Base-by-base conservation (phyloP, 805 yeast species). In the Pichia gijzeniarum region DNA sequence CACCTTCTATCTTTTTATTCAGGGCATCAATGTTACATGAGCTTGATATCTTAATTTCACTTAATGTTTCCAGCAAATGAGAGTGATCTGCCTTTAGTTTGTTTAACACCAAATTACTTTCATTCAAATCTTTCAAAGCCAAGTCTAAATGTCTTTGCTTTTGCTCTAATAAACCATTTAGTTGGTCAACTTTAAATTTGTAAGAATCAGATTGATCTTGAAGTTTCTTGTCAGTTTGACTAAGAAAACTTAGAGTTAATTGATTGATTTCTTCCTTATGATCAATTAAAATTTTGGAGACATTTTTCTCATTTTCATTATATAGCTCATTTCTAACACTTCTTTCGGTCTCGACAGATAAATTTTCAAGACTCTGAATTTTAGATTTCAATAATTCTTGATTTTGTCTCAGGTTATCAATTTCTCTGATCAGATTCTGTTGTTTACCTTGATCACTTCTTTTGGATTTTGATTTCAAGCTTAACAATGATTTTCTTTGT, bases 271-370 rank as follows among this genome's bases (percentile, higher is more conserved):
- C 63, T 10, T 53, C 46, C 25, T 58, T 56, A 41, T 72, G 61
- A 32, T 65, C 60, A 1, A 52, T 49, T 3, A 65, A 65, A 28
- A 72, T 60, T 20, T 72, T 69, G n/a, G 64, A 60, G 6, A 67
- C 54, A 40, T 64, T 64, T 4, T 50, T 53, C 41, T 66, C 70
- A 45, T 64, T 67, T 22, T 63, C 69, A 18, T 59, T 55, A 30
- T 57, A 60, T 18, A 60, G 27, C 39, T 60, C 56, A 8, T 40
- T 45, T 47, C 71, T 62, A 4, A 65, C 36, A 5, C 48, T 54
- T 20, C 58, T 42, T 40, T 67, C 72, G 17, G 58, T 59, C 34
- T 55, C 50, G 2, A 57, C 47, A 19, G 57, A 47, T 33, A 53
- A 54, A 30, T 52, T 50, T 41, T 63, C 62, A 38, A 65, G 39